Evolutionary conservation across 495 filamentous ascomycete species (phyloP), one percentile per base, ranked within the genome.

Genomic region (Cryomyces antarcticus): DNA sequence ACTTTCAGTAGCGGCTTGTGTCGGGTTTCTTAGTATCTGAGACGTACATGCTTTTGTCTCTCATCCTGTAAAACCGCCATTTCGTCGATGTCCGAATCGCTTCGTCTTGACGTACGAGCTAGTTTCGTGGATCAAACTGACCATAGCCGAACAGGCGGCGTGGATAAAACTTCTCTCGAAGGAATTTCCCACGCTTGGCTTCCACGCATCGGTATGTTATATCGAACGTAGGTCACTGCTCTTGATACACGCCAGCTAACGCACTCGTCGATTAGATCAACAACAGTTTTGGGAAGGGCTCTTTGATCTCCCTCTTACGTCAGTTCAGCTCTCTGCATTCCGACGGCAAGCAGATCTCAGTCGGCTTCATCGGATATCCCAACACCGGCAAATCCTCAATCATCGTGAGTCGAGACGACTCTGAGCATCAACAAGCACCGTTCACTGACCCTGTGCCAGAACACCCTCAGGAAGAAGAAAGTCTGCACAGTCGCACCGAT

Each of bases 401-500:
- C 39, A 62, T 64, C 45, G 17, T 24, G 17, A 24, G 17, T 24
- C 17, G 17, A 24, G 17, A 24, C 17, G 17, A 1, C 17, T 24
- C 17, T 24, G 17, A 24, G 17, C 2, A 24, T 24, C 17, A 24
- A 24, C 2, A 24, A 24, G 17, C 17, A 24, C 17, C 17, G 17
- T 2, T 24, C 17, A 24, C 17, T 24, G 17, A 24, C 17, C 17
- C 17, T 24, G 17, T 24, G 17, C 17, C 17, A 24, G 17, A 64
- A 64, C 49, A 62, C 61, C 0, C 49, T 64, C 4, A 75, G 83
- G 13, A 82, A 79, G 55, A 96, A 96, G 67, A 82, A 87, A 48
- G 86, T 94, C 31, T 81, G 85, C 60, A 89, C 72, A 3, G 85
- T 93, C 5, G 89, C 89, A n/a, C 89, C 89, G 11, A 88, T 96